phyloP scores from a whole-genome alignment of 768 basidiomycete species.

The Boletellus ananiceps region DNA sequence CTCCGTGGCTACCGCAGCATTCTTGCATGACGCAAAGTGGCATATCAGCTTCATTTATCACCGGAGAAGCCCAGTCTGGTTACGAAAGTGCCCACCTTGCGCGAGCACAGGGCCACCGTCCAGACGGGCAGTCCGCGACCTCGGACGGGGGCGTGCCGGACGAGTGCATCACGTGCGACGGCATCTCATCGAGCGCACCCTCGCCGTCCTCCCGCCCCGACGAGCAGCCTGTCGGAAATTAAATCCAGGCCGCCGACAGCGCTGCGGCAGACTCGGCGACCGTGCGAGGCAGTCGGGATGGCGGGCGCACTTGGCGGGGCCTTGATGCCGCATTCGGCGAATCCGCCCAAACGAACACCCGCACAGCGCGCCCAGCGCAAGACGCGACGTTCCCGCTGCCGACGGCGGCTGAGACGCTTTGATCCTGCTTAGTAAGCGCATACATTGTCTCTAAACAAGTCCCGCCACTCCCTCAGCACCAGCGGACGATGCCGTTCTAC shows the following conservation, averaged over 20 bases:
- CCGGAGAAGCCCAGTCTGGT: constrained; percentile 16
- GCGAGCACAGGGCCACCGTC: neutral
- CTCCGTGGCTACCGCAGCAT: constrained; percentile 19
- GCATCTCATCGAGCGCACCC: constrained; percentile 10
- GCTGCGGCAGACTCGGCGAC: neutral
- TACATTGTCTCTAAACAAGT: neutral
- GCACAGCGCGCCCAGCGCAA: too few species aligned
- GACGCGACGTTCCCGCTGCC: too few species aligned
- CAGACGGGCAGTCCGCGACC: too few species aligned
- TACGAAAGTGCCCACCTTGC: constrained; percentile 23
- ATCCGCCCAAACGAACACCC: too few species aligned
- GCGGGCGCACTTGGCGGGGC: neutral
- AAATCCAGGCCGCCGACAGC: constrained; percentile 17
- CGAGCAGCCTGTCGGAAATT: constrained; percentile 22
- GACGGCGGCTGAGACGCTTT: too few species aligned
- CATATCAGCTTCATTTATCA: constrained; percentile 27
- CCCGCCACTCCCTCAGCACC: neutral
- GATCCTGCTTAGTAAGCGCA: constrained; percentile 14
- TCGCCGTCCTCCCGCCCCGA: neutral
- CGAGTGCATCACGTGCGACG: neutral
- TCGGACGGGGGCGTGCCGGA: too few species aligned
- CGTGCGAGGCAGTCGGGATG: neutral
- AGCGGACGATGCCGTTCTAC: constrained; percentile 71
- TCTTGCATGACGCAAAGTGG: constrained; percentile 11
- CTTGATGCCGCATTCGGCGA: neutral